Evolutionary conservation across 345 rosid genomes (phyloP).

Genomic region (Lepidium didymum): DNA sequence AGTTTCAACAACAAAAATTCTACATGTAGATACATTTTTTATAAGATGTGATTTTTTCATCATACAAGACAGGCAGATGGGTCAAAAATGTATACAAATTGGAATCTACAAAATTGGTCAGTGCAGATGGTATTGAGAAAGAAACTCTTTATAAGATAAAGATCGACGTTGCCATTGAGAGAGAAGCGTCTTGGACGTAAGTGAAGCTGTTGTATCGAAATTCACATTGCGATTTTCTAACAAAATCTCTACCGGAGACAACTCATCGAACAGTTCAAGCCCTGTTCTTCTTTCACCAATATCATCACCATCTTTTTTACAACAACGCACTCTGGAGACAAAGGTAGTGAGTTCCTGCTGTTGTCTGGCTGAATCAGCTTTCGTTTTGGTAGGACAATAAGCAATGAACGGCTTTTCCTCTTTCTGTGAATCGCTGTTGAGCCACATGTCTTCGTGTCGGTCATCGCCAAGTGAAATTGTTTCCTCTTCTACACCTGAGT

Average conservation of each 20-base stretch:
- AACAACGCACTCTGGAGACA: constrained; percentile 36
- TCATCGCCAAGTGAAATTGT: constrained; percentile 26
- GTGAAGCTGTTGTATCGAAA: constrained; percentile 25
- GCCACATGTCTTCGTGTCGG: constrained; percentile 29
- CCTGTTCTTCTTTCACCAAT: constrained; percentile 12
- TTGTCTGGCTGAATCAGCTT: neutral
- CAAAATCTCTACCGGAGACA: constrained; percentile 47
- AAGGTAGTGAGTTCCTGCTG: constrained; percentile 24
- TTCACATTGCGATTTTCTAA: constrained; percentile 28
- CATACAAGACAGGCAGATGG: neutral
- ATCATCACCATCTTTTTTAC: constrained; percentile 15
- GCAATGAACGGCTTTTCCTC: constrained; percentile 35
- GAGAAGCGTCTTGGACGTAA: constrained; percentile 31
- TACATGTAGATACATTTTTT: neutral
- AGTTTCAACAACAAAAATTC: neutral
- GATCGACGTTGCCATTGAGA: constrained; percentile 37
- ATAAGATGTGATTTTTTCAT: neutral
- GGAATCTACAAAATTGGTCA: neutral
- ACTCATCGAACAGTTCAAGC: constrained; percentile 37
- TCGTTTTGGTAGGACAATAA: constrained; percentile 31
- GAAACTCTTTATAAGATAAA: constrained; percentile 34
- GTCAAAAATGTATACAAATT: neutral
- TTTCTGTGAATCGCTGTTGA: constrained; percentile 32
- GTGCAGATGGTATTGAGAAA: constrained; percentile 18
- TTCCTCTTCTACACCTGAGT: constrained; percentile 15